Percentiles rank a stretch among this genome's conserved stretches.
Evolutionary conservation across 1,284 basidiomycete species (phyloP).

Genomic region (Pseudozyma tsukubaensis): DNA sequence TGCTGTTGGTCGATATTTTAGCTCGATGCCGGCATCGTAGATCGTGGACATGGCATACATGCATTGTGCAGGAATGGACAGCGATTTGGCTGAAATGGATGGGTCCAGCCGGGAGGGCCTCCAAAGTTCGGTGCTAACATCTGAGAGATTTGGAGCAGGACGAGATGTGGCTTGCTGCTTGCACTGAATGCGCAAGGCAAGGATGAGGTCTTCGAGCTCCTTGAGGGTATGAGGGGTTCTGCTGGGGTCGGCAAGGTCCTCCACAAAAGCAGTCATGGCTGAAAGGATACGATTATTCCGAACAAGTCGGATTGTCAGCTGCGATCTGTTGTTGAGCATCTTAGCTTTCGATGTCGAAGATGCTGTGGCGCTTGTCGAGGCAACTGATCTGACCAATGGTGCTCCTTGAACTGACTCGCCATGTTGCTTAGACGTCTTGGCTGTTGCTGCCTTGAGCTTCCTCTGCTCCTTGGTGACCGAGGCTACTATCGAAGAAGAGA

Average conservation of each 20-base stretch:
- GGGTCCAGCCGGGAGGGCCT: slow-evolving; percentile 23
- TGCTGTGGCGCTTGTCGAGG: not conserved
- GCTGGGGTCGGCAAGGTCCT: slow-evolving; percentile 13
- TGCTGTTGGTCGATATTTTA: slow-evolving; percentile 8
- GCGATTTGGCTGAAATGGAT: slow-evolving; percentile 23
- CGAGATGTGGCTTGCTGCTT: slow-evolving; percentile 16
- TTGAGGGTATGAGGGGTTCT: slow-evolving; percentile 20
- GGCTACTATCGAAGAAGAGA: slow-evolving; percentile 5
- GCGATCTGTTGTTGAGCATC: slow-evolving; percentile 10
- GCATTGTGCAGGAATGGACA: slow-evolving; percentile 39
- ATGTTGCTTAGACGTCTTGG: not conserved
- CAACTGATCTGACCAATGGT: not conserved
- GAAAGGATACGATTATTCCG: slow-evolving; percentile 39
- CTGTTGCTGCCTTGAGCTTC: not conserved
- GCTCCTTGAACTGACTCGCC: not conserved
- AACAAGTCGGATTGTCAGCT: slow-evolving; percentile 35
- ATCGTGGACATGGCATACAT: slow-evolving; percentile 43
- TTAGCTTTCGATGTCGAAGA: not conserved
- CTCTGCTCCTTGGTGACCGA: not conserved
- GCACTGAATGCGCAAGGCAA: slow-evolving; percentile 24
- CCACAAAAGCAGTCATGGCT: slow-evolving; percentile 37
- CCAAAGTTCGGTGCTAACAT: slow-evolving; percentile 15
- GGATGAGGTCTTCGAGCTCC: slow-evolving; percentile 28
- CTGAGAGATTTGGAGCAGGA: slow-evolving; percentile 14
- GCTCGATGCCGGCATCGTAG: slow-evolving; percentile 32